These are phyloP conservation scores for Saitozyma podzolica DNA, from an alignment of 768 basidiomycete species.

Conservation along the genomic window DNA sequence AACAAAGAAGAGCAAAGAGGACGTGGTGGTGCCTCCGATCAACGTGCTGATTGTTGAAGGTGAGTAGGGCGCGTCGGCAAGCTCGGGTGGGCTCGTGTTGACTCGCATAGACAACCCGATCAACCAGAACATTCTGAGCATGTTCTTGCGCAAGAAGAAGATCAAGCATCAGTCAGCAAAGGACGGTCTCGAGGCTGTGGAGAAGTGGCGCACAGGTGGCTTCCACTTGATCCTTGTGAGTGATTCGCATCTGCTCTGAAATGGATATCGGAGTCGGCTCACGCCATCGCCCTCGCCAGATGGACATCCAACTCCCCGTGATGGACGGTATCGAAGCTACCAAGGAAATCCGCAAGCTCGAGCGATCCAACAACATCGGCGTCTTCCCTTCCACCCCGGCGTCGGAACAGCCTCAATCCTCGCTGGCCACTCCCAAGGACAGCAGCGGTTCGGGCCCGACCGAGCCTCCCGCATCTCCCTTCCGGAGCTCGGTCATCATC, in stretches of 20 bases:
- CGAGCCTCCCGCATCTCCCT: conserved; percentile 57
- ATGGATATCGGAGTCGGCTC: not conserved
- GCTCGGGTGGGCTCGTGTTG: conserved; percentile 9
- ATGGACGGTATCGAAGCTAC: conserved; percentile 99
- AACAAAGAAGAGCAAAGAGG: conserved; percentile 59
- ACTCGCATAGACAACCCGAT: conserved; percentile 84
- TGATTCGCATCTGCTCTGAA: conserved; percentile 11
- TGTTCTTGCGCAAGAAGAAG: conserved; percentile 92
- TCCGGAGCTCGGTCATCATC: conserved; percentile 93
- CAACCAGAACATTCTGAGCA: conserved; percentile 95
- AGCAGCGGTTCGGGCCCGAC: conserved; percentile 14
- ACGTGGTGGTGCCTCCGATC: conserved; percentile 88
- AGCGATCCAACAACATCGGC: conserved; percentile 67
- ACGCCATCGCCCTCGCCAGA: conserved; percentile 58
- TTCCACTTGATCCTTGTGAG: conserved; percentile 94
- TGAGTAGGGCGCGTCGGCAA: conserved; percentile 52
- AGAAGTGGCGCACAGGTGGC: conserved; percentile 87
- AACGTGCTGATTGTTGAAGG: conserved; percentile 98
- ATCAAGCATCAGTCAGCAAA: conserved; percentile 93
- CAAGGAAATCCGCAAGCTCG: conserved; percentile 85
- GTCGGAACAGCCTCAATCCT: conserved; percentile 54
- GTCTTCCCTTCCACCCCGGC: conserved; percentile 71
- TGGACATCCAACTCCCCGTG: conserved; percentile 99
- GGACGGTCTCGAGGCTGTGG: conserved; percentile 91
- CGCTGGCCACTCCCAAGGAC: not conserved